Evolutionary conservation across 306 rosid genomes (phyloP), one percentile per base, ranked within the genome.

Genomic region (Casuarina cunninghamiana): DNA sequence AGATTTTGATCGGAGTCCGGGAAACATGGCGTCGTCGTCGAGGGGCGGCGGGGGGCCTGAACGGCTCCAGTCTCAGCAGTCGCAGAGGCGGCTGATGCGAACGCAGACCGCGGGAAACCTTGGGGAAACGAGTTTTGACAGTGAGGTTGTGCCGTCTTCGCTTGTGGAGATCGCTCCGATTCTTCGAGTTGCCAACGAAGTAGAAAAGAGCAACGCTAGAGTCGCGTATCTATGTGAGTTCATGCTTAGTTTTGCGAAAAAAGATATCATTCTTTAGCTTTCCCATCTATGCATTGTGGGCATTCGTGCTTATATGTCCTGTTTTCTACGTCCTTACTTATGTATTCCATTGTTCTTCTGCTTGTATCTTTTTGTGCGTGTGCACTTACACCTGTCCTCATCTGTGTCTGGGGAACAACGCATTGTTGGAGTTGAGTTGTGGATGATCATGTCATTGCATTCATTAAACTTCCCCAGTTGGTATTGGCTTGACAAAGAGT

Each of bases 111-210:
- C 97, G 7, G 98, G 97, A 16, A 95, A 91, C 83, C 90, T 92
- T 3, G 98, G 98, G 9, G 98, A 95, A 81, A 79, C 97, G 2
- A 88, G 81, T 38, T 91, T 90, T 50, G 97, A 95, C 71, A 92
- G 98, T 75, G 98, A 92, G 85, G 90, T 92, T 1, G 98, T 95
- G 65, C 98, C 98, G n/a, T 95, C 98, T 0, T 89, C 98, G 16
- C 98, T 95, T 0, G 90, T 86, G 0, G 93, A 95, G 80, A 92
- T 95, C 41, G 98, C 98, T 2, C 97, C 97, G 4, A 92, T 95
- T 86, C 98, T 95, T 69, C 97, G 98, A 19, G 97, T 95, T 74
- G 98, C 98, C 68, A 95, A 95, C 86, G 98, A 95, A 84, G 97
- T 95, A 1, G 98, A 95, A 77, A 76, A 93, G 75, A 87, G 93